phyloP scores from a whole-genome alignment of 192 early-diverging fungal genomes.

The Backusella parvicylindrica region DNA sequence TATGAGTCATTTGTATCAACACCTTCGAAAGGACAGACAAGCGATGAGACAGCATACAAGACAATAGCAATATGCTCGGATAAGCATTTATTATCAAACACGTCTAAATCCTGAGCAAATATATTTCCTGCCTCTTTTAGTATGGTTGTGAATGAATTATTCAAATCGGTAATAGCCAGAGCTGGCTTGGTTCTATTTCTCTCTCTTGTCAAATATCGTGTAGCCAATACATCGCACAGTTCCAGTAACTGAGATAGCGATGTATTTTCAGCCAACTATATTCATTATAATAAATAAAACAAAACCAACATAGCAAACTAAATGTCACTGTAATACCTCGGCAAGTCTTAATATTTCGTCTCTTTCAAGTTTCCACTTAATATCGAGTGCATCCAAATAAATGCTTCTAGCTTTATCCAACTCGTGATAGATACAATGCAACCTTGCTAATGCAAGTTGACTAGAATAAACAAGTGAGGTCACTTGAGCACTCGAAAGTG shows the following conservation, averaged over 20 bases:
- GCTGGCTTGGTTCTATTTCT: constrained; percentile 2
- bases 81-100: background rate
- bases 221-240: background rate
- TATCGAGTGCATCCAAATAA: constrained; percentile 37
- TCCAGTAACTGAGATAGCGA: constrained; percentile 2
- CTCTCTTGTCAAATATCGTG: constrained; percentile 7
- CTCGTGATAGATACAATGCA: constrained; percentile 29
- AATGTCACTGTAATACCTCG: constrained; percentile 20
- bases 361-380: constrained; percentile 36
- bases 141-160: constrained; percentile 8
- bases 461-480: constrained; percentile 35
- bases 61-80: constrained; percentile 2
- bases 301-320: background rate
- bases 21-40: background rate
- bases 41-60: background rate
- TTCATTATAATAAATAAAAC: background rate
- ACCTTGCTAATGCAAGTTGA: constrained; percentile 36
- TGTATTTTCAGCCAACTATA: background rate
- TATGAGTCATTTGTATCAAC: background rate
- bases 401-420: constrained; percentile 9
- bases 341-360: constrained; percentile 25
- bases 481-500: constrained; percentile 33
- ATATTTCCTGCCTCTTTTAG: constrained; percentile 9
- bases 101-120: background rate
- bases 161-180: background rate